A percentile compares a stretch with the other conserved stretches of the same genome.
Evolutionary conservation across 345 rosid species (phyloP).

Genomic region (Alliaria petiolata): DNA sequence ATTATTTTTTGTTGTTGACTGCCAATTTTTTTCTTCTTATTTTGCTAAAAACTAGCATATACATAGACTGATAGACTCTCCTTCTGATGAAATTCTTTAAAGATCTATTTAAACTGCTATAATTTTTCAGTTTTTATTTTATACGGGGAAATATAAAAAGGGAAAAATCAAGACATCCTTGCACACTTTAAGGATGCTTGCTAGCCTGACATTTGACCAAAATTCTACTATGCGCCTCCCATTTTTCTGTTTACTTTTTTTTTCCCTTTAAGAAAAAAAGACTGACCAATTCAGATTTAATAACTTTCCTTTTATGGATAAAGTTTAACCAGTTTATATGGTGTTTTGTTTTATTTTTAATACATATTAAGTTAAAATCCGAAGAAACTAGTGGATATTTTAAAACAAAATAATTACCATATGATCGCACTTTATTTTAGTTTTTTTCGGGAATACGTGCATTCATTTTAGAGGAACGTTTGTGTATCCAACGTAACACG

Average conservation of each 20-base stretch:
- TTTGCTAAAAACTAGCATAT: neutral
- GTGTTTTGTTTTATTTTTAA: neutral
- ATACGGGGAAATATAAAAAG: neutral
- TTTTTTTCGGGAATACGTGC: neutral
- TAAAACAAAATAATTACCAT: neutral
- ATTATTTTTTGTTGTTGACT: neutral
- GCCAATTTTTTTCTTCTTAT: neutral
- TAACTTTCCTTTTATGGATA: constrained; percentile 18
- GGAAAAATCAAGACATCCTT: neutral
- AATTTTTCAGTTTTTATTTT: neutral
- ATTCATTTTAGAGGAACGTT: neutral
- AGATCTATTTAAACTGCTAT: neutral
- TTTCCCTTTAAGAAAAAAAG: neutral
- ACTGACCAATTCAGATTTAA: constrained; percentile 16
- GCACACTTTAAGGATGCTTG: constrained; percentile 22
- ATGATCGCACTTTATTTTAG: neutral
- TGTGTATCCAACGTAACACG: neutral
- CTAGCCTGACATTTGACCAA: constrained; percentile 11
- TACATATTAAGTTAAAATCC: neutral
- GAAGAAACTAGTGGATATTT: neutral
- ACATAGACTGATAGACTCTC: neutral
- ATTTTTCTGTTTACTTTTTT: neutral
- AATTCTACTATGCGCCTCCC: constrained; percentile 19
- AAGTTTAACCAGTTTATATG: neutral
- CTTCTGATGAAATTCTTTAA: neutral